Evolutionary conservation across 306 rosid genomes (phyloP).

Genomic region (Sophora flavescens): DNA sequence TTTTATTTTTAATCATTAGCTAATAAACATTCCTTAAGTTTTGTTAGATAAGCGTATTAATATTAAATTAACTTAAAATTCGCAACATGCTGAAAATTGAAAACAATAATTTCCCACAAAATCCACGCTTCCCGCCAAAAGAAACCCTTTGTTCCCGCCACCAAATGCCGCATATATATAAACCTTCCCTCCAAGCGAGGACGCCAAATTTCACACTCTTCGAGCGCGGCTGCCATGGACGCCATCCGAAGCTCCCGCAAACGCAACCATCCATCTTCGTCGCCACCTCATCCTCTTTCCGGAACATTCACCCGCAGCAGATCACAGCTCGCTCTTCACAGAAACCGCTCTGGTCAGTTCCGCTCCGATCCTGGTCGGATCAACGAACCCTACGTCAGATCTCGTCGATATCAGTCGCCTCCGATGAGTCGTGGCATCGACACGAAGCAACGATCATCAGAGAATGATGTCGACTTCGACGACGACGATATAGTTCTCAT

Average conservation of each 20-base stretch:
- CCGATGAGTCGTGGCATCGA: constrained; percentile 11
- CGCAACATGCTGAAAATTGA: too few relatives aligned
- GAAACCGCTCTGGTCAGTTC: constrained; percentile 41
- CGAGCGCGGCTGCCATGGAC: constrained; percentile 53
- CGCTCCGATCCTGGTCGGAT: constrained; percentile 18
- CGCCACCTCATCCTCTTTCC: not conserved
- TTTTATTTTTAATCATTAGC: too few relatives aligned
- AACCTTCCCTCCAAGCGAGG: not conserved
- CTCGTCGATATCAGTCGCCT: not conserved
- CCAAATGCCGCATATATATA: too few relatives aligned
- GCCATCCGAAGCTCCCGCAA: constrained; percentile 37
- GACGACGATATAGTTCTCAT: constrained; percentile 1
- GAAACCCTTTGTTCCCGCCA: constrained; percentile 49
- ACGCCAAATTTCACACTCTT: constrained; percentile 33
- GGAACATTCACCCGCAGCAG: constrained; percentile 46
- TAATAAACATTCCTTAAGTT: too few relatives aligned
- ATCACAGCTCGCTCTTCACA: constrained; percentile 41
- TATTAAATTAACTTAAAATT: too few relatives aligned
- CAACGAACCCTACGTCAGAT: not conserved
- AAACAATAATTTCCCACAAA: too few relatives aligned
- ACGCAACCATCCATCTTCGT: constrained; percentile 34
- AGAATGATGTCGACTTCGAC: not conserved
- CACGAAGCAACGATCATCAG: constrained; percentile 7
- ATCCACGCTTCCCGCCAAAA: constrained; percentile 51
- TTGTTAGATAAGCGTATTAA: too few relatives aligned